Conservation (phyloP, 2,329 filamentous ascomycete species). For the Fusarium succisae region DNA sequence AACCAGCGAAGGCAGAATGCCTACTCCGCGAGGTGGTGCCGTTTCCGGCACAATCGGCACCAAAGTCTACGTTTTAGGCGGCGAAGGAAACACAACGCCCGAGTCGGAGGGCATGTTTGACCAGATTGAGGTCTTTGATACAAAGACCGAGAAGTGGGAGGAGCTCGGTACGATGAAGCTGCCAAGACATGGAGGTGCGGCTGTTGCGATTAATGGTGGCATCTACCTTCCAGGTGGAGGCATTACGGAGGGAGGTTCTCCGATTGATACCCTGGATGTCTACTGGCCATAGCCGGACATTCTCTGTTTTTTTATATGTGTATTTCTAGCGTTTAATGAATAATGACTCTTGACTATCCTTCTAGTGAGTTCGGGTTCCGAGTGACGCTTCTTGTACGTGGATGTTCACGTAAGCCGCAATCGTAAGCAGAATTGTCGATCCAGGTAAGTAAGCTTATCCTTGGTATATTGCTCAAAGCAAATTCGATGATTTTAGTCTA, state of each 20-base stretch:
- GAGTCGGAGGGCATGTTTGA: conserved; percentile 39
- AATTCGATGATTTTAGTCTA: rapidly evolving
- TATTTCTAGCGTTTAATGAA: neutral
- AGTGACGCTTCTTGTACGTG: rapidly evolving
- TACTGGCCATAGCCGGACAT: conserved; percentile 21
- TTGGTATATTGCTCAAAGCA: rapidly evolving
- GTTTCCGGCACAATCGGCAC: conserved; percentile 42
- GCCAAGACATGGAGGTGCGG: conserved; percentile 49
- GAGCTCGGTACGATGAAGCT: conserved; percentile 41
- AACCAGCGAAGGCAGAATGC: conserved; percentile 45
- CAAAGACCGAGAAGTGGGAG: conserved; percentile 41
- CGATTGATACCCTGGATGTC: conserved; percentile 23
- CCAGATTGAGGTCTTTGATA: conserved; percentile 46
- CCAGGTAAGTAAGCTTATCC: neutral
- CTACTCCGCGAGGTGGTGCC: conserved; percentile 49
- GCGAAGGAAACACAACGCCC: conserved; percentile 46
- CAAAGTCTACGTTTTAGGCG: conserved; percentile 49
- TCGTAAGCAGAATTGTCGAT: neutral
- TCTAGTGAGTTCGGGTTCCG: neutral
- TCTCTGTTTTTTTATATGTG: neutral
- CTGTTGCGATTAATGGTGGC: conserved; percentile 38
- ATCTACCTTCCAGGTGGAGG: conserved; percentile 51
- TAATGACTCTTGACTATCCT: neutral
- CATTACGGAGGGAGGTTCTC: conserved; percentile 24
- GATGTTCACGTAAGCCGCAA: neutral